A percentile compares a stretch with the other conserved stretches of the same genome.
Evolutionary conservation across 31 red algal genomes (phyloP).

Genomic region (Porphyra umbilicalis): DNA sequence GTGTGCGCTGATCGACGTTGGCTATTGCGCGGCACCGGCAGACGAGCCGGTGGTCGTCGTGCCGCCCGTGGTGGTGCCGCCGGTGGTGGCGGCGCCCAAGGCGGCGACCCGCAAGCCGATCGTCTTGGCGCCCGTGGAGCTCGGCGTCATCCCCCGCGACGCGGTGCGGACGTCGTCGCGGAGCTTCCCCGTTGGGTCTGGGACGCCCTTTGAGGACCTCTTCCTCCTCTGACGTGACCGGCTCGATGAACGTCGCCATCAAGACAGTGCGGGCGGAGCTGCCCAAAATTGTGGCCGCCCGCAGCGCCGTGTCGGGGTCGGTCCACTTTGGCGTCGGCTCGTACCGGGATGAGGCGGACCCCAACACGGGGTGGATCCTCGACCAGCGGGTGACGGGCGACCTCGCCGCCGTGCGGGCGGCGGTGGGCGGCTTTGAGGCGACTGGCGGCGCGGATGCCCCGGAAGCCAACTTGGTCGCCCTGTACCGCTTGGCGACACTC

Average conservation of each 20-base stretch:
- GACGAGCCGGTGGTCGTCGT: background rate
- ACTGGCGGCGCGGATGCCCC: slow-evolving; percentile 9
- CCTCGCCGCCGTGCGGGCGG: background rate
- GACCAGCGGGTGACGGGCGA: slow-evolving; percentile 9
- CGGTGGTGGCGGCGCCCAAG: background rate
- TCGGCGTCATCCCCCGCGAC: background rate
- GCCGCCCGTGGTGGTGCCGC: background rate
- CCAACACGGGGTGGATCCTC: slow-evolving; percentile 17
- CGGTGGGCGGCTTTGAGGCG: slow-evolving; percentile 9
- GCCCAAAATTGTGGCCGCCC: background rate
- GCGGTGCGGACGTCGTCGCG: background rate
- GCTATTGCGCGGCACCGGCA: background rate
- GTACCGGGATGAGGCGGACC: slow-evolving; percentile 24
- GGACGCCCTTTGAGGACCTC: slow-evolving; percentile 9
- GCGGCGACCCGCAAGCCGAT: background rate
- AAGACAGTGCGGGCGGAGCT: background rate
- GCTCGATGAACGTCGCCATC: slow-evolving; percentile 6
- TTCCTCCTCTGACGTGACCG: slow-evolving; percentile 18
- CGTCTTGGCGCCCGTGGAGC: background rate
- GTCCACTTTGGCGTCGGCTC: slow-evolving; percentile 24
- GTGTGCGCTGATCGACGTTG: background rate
- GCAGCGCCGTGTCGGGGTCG: background rate
- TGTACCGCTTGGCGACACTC: slow-evolving; percentile 28
- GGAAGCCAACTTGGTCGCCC: slow-evolving; percentile 29
- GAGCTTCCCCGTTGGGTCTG: background rate